These are phyloP conservation scores for Raphanus sativus DNA, from an alignment of 345 rosid genomes.

Conservation along the genomic window DNA sequence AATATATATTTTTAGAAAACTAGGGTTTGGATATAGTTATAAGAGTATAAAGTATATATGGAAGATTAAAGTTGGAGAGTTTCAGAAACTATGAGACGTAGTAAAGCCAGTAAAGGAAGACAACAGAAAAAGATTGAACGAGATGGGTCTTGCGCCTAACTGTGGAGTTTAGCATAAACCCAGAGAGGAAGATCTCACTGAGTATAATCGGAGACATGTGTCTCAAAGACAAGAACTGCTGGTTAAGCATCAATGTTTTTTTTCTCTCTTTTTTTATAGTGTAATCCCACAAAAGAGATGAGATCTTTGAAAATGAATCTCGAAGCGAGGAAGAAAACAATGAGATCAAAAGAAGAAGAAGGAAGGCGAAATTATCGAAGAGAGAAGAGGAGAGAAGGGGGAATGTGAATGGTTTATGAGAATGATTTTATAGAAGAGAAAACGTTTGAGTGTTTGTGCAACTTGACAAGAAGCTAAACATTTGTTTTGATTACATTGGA, in stretches of 20 bases:
- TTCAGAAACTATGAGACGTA: constrained; percentile 75
- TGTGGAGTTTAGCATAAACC: constrained; percentile 81
- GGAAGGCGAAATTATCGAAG: too few relatives aligned
- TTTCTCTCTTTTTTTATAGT: too few relatives aligned
- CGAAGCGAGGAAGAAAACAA: neutral
- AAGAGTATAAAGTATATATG: too few relatives aligned
- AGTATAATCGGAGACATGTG: constrained; percentile 92
- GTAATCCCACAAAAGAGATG: too few relatives aligned
- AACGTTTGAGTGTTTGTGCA: constrained; percentile 29
- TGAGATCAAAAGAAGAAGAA: constrained; percentile 1
- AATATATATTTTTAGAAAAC: neutral
- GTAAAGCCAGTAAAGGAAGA: constrained; percentile 97
- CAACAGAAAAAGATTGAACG: constrained; percentile 99
- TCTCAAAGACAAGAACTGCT: constrained; percentile 78
- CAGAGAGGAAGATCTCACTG: constrained; percentile 76
- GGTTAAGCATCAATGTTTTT: constrained; percentile 66
- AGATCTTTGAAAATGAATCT: neutral
- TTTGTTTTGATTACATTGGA: constrained; percentile 26
- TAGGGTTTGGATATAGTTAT: constrained; percentile 9
- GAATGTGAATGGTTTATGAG: constrained; percentile 6
- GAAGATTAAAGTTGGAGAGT: too few relatives aligned
- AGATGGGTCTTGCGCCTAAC: constrained; percentile 89
- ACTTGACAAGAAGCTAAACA: constrained; percentile 21
- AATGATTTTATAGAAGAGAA: constrained; percentile 51
- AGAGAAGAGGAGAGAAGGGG: constrained; percentile 30